These are phyloP conservation scores for Davidsoniella eucalypti DNA, from an alignment of 2,329 filamentous ascomycete genomes.

Conservation along the genomic window DNA sequence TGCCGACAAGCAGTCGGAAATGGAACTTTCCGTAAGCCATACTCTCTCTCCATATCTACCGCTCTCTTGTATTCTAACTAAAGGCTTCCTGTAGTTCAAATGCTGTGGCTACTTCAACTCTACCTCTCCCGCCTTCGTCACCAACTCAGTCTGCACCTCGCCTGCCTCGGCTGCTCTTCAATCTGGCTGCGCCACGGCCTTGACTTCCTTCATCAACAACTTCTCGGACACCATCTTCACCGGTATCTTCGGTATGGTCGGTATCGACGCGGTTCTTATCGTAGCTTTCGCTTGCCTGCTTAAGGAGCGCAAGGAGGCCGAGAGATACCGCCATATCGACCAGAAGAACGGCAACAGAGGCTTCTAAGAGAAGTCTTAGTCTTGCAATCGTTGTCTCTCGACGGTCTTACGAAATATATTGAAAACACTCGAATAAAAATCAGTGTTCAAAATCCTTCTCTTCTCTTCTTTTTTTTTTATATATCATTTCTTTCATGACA, in stretches of 20 bases:
- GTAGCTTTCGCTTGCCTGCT: constrained; percentile 58
- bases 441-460: too few species aligned
- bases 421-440: too few species aligned
- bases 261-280: constrained; percentile 49
- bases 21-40: constrained; percentile 49
- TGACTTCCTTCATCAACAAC: constrained; percentile 51
- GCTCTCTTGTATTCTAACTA: neutral
- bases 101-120: constrained; percentile 70
- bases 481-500: neutral
- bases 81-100: constrained; percentile 36
- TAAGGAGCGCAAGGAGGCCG: constrained; percentile 65
- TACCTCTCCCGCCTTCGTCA: constrained; percentile 54
- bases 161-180: constrained; percentile 53
- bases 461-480: too few species aligned
- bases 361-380: constrained; percentile 21
- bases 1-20: constrained; percentile 42
- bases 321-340: constrained; percentile 65
- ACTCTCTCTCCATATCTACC: neutral
- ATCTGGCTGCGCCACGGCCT: constrained; percentile 50
- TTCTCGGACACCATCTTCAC: constrained; percentile 67
- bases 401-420: too few species aligned
- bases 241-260: constrained; percentile 63
- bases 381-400: neutral
- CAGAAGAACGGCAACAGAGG: constrained; percentile 49
- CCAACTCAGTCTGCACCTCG: constrained; percentile 50